Conservation (phyloP, 2,329 filamentous ascomycete genomes). For the Colletotrichum paranaense region DNA sequence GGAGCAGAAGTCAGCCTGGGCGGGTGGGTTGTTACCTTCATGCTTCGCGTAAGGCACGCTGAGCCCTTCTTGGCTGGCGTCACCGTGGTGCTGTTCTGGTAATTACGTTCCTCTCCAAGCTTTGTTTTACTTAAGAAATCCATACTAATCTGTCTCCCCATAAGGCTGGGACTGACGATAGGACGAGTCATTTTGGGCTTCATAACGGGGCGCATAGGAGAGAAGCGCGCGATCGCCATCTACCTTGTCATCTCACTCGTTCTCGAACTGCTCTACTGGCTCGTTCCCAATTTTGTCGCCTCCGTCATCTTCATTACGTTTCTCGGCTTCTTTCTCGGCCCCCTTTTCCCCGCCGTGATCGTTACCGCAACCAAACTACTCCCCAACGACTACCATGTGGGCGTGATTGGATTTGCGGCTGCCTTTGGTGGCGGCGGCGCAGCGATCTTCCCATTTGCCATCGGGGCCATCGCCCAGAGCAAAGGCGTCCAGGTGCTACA, state of each 20-base stretch:
- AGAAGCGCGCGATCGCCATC: constrained; percentile 71
- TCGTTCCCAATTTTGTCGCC: constrained; percentile 80
- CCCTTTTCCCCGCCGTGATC: constrained; percentile 81
- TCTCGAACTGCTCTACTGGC: constrained; percentile 82
- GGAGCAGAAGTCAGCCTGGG: constrained; percentile 81
- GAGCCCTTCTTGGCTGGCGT: constrained; percentile 79
- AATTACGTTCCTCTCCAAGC: neutral
- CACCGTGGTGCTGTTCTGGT: constrained; percentile 84
- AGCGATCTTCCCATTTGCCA: constrained; percentile 72
- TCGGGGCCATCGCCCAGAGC: constrained; percentile 73
- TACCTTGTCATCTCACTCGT: constrained; percentile 75
- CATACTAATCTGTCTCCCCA: neutral
- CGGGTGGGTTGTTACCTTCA: constrained; percentile 86
- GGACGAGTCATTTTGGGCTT: constrained; percentile 81
- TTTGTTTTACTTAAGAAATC: neutral
- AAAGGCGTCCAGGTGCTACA: constrained; percentile 68
- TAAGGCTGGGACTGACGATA: constrained; percentile 75
- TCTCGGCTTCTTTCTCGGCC: constrained; percentile 83
- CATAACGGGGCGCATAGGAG: constrained; percentile 78
- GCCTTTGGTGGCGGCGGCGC: constrained; percentile 82
- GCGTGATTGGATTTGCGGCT: constrained; percentile 83
- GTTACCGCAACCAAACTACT: constrained; percentile 80
- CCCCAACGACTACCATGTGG: constrained; percentile 78
- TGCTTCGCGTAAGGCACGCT: constrained; percentile 81
- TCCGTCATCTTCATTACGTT: constrained; percentile 78